Conservation (phyloP, 257 asterid species). For the Primulina eburnea region DNA sequence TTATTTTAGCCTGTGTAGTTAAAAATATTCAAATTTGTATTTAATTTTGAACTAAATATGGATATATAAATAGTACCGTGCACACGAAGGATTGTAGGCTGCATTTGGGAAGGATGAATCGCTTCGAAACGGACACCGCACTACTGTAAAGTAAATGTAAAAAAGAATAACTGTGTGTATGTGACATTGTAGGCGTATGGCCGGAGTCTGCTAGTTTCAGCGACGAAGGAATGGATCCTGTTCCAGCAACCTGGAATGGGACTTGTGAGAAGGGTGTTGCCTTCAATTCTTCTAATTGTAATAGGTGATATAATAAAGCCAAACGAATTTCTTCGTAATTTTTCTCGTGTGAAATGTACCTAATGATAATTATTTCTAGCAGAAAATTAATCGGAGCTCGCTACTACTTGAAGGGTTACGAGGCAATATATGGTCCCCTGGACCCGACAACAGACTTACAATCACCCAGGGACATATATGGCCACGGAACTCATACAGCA, state of each 20-base stretch:
- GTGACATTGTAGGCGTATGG: slow-evolving; percentile 37
- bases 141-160: too few species aligned
- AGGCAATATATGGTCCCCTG: slow-evolving; percentile 27
- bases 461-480: slow-evolving; percentile 36
- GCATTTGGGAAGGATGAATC: too few species aligned
- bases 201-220: slow-evolving; percentile 49
- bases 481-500: slow-evolving; percentile 52
- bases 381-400: slow-evolving; percentile 51
- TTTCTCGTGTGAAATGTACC: too few species aligned
- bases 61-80: too few species aligned
- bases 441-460: slow-evolving; percentile 27
- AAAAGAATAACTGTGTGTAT: too few species aligned
- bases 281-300: slow-evolving; percentile 41
- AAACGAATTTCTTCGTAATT: not conserved
- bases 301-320: slow-evolving; percentile 24
- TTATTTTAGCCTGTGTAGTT: not conserved
- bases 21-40: too few species aligned
- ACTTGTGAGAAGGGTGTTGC: slow-evolving; percentile 38
- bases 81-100: too few species aligned
- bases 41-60: too few species aligned
- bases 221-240: slow-evolving; percentile 48
- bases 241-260: slow-evolving; percentile 48
- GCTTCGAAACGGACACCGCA: too few species aligned
- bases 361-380: not conserved
- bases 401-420: slow-evolving; percentile 40